Percentiles rank a stretch among this genome's conserved stretches.
These are phyloP conservation scores for Raffaelea albimanens DNA, from an alignment of 2,329 filamentous ascomycete genomes.

Conservation along the genomic window DNA sequence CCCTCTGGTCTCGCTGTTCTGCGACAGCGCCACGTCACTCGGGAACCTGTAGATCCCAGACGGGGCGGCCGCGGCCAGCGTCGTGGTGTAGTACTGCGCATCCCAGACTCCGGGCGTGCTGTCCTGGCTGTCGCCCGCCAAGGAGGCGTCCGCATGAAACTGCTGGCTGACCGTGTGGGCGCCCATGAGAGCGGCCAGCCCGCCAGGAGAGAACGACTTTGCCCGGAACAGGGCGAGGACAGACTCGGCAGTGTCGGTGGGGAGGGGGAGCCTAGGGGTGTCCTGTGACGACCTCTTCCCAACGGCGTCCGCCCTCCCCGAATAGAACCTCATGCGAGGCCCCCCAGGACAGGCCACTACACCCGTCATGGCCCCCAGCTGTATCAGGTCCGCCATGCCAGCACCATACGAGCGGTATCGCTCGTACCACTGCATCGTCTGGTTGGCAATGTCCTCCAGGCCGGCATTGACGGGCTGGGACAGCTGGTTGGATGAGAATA, in stretches of 20 bases:
- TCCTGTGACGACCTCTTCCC: slow-evolving; percentile 24
- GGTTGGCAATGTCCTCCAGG: no score
- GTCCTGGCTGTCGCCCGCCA: slow-evolving; percentile 31
- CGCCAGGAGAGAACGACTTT: slow-evolving; percentile 38
- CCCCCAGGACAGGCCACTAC: slow-evolving; percentile 40
- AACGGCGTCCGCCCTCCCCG: slow-evolving; percentile 36
- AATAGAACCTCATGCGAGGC: slow-evolving; percentile 35
- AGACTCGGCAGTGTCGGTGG: slow-evolving; percentile 26
- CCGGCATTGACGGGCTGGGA: no score
- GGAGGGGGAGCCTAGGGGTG: slow-evolving; percentile 35
- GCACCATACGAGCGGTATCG: no score
- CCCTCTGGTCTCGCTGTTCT: slow-evolving; percentile 24
- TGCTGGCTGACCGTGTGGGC: slow-evolving; percentile 42
- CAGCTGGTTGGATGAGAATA: no score
- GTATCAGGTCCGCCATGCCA: no score
- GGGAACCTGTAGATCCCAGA: slow-evolving; percentile 26
- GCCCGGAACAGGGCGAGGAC: slow-evolving; percentile 35
- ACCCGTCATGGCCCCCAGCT: slow-evolving; percentile 36
- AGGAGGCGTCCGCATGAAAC: slow-evolving; percentile 28
- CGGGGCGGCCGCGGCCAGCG: slow-evolving; percentile 17
- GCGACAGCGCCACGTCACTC: slow-evolving; percentile 30
- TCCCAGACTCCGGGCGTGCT: slow-evolving; percentile 41
- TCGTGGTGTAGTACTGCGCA: slow-evolving; percentile 35
- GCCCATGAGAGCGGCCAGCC: slow-evolving; percentile 43
- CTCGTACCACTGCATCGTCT: no score